Evolutionary conservation across 192 early-diverging fungal genomes (phyloP), one percentile per base, ranked within the genome.

Genomic region (Cladochytrium replicatum): DNA sequence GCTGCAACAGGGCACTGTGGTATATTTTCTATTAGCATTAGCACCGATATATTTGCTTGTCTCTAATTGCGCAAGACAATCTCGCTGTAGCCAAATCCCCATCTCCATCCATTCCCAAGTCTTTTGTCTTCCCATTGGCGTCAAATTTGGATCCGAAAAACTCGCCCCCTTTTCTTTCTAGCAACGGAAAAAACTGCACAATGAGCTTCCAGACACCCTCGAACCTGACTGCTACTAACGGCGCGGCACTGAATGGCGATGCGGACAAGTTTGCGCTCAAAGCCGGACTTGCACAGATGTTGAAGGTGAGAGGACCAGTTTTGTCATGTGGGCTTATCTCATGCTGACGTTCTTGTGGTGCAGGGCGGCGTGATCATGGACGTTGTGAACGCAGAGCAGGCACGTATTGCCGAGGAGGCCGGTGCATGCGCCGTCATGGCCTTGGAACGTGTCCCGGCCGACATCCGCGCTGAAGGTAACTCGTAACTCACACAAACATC

Each of bases 301-400:
- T 98, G 62, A 98, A 96, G 84, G 88, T 88, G 66, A 32, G 44
- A 5, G 39, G 43, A 24, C 2, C 23, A 43, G 13, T 13, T 40
- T 41, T 43, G 21, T 37, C 42, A 25, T n/a, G 9, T 22, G 15
- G 15, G 4, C 15, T 29, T 47, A 22, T 13, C 13, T 22, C 43
- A 2, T 30, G 2, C 48, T 4, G 21, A 23, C 4, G 31, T 4
- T 11, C 19, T 22, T 4, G 6, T 3, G 43, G 6, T 5, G 23
- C n/a, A 90, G 87, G 92, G 91, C 46, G 96, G 96, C 51, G 95
- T 99, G 15, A 97, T 99, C 67, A 96, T 99, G 92, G 95, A 97
- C 69, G 95, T 96, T 11, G 81, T 93, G 55, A 89, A 97, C 60
- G 89, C 83, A 43, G 91, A 99, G 63, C 93, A 99, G 70, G 95